Evolutionary conservation across 805 yeast genomes (phyloP).

Genomic region (Candida endomychidarum): DNA sequence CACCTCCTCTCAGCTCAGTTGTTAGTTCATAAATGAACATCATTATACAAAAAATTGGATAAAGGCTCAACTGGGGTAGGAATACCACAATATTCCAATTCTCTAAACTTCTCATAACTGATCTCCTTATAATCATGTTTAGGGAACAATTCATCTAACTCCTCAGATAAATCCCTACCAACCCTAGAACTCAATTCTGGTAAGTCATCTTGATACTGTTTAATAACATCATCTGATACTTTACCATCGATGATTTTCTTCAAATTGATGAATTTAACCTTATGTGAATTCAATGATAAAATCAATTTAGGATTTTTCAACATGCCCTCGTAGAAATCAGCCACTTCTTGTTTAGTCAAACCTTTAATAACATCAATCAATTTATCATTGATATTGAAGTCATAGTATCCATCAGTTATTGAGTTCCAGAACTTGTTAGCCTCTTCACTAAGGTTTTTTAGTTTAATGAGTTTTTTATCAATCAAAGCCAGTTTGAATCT

Average conservation of each 20-base stretch:
- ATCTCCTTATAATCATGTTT: conserved; percentile 3
- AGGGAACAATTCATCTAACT: conserved; percentile 12
- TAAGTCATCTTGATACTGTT: conserved; percentile 3
- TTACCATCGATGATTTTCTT: conserved; percentile 10
- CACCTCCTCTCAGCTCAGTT: too few species aligned
- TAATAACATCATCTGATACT: conserved; percentile 6
- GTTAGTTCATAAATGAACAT: conserved; percentile 16
- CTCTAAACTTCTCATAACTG: conserved; percentile 11
- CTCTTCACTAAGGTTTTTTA: conserved; percentile 81
- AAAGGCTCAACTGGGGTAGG: conserved; percentile 18
- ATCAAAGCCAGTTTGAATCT: conserved; percentile 70
- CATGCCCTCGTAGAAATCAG: conserved; percentile 50
- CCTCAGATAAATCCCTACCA: background rate
- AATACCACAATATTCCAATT: conserved; percentile 5
- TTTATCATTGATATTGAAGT: conserved; percentile 58
- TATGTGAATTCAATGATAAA: conserved; percentile 40
- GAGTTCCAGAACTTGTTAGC: conserved; percentile 60
- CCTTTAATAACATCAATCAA: conserved; percentile 57
- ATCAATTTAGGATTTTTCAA: conserved; percentile 43
- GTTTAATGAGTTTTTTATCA: conserved; percentile 63
- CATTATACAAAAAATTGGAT: conserved; percentile 13
- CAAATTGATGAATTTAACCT: conserved; percentile 10
- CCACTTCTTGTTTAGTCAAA: conserved; percentile 57
- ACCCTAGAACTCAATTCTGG: conserved; percentile 1
- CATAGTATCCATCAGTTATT: conserved; percentile 75